Conservation (phyloP, 352 stramenopile genomes). For the Phytophthora gonapodyides region DNA sequence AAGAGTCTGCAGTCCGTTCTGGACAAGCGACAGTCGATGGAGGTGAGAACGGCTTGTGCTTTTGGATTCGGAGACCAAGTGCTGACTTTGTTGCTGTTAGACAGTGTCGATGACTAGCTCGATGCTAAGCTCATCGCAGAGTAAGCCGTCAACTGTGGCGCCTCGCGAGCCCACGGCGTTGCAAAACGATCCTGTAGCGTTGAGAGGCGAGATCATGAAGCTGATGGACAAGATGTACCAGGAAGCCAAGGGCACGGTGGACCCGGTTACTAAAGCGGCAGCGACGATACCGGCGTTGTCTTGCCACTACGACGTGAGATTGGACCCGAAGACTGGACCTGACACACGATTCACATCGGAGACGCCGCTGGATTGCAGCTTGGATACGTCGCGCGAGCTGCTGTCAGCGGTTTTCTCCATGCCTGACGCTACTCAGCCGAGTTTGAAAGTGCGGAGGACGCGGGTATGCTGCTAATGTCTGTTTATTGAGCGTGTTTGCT, state of each 20-base stretch:
- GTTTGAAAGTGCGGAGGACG: conserved; percentile 24
- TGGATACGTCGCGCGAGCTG: conserved; percentile 24
- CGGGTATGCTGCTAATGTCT: conserved; percentile 14
- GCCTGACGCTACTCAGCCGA: conserved; percentile 15
- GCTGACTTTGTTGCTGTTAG: conserved; percentile 12
- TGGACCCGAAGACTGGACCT: conserved; percentile 28
- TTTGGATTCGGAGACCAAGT: too few relatives aligned
- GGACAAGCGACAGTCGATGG: conserved; percentile 24
- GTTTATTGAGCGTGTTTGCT: not conserved
- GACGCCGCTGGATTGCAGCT: conserved; percentile 33
- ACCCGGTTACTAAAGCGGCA: conserved; percentile 25
- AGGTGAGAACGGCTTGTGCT: conserved; percentile 14
- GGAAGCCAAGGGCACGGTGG: conserved; percentile 32
- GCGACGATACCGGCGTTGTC: conserved; percentile 25
- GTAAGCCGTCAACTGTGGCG: conserved; percentile 2
- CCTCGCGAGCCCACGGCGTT: conserved; percentile 4
- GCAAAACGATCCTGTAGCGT: conserved; percentile 12
- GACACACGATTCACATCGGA: conserved; percentile 31
- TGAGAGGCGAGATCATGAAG: conserved; percentile 30
- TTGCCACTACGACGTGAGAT: conserved; percentile 28
- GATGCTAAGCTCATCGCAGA: conserved; percentile 15
- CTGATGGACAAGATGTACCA: conserved; percentile 35
- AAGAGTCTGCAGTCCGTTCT: conserved; percentile 27
- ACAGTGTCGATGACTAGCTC: conserved; percentile 29
- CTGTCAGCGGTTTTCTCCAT: conserved; percentile 27